phyloP scores from a whole-genome alignment of 257 asterid species.

The Misopates orontium region DNA sequence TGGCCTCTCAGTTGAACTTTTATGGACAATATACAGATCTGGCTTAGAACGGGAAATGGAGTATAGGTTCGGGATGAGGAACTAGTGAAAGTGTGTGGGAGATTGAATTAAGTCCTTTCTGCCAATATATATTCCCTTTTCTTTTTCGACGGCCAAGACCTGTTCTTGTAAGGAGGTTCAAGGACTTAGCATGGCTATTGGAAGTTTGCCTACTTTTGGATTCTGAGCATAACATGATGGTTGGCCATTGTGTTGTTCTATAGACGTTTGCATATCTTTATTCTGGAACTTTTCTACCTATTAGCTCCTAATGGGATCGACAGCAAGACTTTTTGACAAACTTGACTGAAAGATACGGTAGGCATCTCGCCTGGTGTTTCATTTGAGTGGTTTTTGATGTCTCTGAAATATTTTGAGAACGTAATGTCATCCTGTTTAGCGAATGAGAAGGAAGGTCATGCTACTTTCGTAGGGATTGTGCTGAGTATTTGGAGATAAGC shows the following conservation, averaged over 20 bases:
- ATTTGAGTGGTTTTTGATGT: conserved; percentile 25
- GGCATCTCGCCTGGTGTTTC: conserved; percentile 26
- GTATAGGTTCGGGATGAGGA: conserved; percentile 32
- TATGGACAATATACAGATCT: conserved; percentile 33
- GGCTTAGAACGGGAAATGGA: conserved; percentile 30
- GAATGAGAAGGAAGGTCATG: conserved; percentile 26
- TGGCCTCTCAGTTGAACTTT: conserved; percentile 28
- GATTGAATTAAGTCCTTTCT: conserved; percentile 25
- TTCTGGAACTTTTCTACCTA: conserved; percentile 31
- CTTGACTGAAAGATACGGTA: conserved; percentile 26
- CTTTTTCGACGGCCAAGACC: conserved; percentile 28
- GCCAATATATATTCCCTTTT: conserved; percentile 26
- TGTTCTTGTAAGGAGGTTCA: conserved; percentile 29
- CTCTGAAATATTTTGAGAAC: conserved; percentile 26
- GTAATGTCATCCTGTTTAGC: conserved; percentile 24
- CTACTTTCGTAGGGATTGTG: conserved; percentile 26
- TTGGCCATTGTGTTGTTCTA: conserved; percentile 23
- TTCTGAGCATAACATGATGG: conserved; percentile 30
- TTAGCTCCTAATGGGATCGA: conserved; percentile 35
- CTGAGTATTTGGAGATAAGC: conserved; percentile 27
- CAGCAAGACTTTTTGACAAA: conserved; percentile 34
- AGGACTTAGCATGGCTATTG: conserved; percentile 33
- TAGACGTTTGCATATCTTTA: conserved; percentile 27
- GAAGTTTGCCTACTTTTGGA: conserved; percentile 26
- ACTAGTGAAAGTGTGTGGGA: conserved; percentile 30